Evolutionary conservation across 169 alveolate genomes (phyloP), one percentile per base, ranked within the genome.

Genomic region (Cryptosporidium muris): DNA sequence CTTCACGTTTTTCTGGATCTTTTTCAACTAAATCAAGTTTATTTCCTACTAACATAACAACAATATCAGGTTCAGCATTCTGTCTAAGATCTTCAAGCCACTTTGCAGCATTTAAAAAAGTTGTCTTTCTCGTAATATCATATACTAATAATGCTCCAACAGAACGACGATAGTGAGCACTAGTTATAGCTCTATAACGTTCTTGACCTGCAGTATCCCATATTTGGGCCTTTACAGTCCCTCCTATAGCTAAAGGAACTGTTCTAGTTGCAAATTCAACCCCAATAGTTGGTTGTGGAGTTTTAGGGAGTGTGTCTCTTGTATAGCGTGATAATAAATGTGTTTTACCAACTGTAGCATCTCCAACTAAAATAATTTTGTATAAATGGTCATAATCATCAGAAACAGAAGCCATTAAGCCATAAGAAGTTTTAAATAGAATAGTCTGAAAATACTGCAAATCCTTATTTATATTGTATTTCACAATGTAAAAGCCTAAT

Each of bases 241-340:
- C 99, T 12, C 99, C 99, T 63, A 92, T 94, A 40, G 97, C 95
- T 51, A 96, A 92, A 12, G 98, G 98, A 34, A 98, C 98, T 12
- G 98, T 95, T 63, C 98, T 95, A 1, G 99, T 97, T 25, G 99
- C 99, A 88, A 98, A 98, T 89, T 98, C 99, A 14, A 98, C 99
- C 66, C 99, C 99, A 56, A 98, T 97, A 45, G 99, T 98, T 42
- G 99, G 99, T 65, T 94, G 93, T 60, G 98, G 97, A 66, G 94
- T 93, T 66, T 94, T 94, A 34, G 99, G 99, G 40, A 96, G 93
- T 2, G 97, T 89, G 3, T 98, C 99, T 82, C 96, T 96, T 82
- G 96, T 95, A 89, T 96, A 97, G 49, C 97, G 97, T 65, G 98
- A 93, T 63, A 96, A 82, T 64, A 96, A 81, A 81, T 94, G 97